phyloP scores from a whole-genome alignment of 2,329 filamentous ascomycete species.

The Pestalotiopsis sp. region DNA sequence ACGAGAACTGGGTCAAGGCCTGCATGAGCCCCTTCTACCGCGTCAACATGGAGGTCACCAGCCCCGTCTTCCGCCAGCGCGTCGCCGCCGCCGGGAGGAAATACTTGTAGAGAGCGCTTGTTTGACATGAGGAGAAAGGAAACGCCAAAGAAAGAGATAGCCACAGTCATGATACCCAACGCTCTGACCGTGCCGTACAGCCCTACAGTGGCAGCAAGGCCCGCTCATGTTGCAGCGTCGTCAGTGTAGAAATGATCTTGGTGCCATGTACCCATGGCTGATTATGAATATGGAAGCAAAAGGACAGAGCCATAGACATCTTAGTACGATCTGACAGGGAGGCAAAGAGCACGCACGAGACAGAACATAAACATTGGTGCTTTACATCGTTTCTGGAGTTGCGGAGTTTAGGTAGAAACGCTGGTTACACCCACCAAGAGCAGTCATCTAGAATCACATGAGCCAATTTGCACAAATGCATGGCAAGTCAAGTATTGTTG shows the following conservation, averaged over 20 bases:
- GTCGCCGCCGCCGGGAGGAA: constrained; percentile 91
- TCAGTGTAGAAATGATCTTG: background rate
- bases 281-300: no score
- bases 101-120: constrained; percentile 63
- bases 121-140: background rate
- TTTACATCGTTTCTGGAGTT: background rate
- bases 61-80: constrained; percentile 80
- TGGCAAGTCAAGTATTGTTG: background rate
- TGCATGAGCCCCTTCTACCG: constrained; percentile 97
- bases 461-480: background rate
- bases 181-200: background rate
- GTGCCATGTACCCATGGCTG: no score
- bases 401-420: background rate
- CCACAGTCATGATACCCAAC: background rate
- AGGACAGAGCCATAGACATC: background rate
- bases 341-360: background rate
- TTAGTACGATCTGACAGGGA: background rate
- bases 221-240: background rate
- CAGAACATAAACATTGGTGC: background rate
- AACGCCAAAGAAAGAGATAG: background rate
- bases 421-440: background rate
- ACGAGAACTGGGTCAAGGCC: constrained; percentile 95
- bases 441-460: background rate
- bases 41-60: constrained; percentile 81
- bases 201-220: background rate